Conservation (phyloP, 345 rosid genomes). For the Geranium brycei region DNA sequence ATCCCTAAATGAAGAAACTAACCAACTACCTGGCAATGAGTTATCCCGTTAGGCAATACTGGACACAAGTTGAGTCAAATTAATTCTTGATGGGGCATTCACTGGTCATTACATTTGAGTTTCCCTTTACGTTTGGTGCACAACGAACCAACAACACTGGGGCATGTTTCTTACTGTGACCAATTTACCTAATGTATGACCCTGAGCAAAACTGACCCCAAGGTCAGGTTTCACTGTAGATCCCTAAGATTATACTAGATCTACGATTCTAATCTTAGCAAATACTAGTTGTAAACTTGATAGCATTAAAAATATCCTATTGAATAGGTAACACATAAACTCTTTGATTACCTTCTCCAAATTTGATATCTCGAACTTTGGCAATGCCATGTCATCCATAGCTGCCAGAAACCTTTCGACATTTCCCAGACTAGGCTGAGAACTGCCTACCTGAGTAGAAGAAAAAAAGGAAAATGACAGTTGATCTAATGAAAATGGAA, state of each 20-base stretch:
- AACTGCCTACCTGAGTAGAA: slow-evolving; percentile 25
- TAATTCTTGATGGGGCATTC: background rate
- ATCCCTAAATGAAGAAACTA: background rate
- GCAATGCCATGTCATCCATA: slow-evolving; percentile 61
- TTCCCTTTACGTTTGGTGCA: background rate
- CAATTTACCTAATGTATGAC: background rate
- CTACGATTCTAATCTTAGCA: background rate
- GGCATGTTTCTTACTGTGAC: background rate
- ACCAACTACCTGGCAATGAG: background rate
- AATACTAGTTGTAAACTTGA: background rate
- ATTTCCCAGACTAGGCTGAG: slow-evolving; percentile 7
- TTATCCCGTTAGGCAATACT: background rate
- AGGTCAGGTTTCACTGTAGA: background rate
- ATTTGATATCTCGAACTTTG: slow-evolving; percentile 48
- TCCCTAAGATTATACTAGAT: slow-evolving; percentile 2
- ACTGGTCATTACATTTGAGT: background rate
- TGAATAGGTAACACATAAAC: background rate
- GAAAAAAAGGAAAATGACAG: slow-evolving; percentile 3
- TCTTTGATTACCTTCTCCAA: slow-evolving; percentile 35
- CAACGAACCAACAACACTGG: background rate
- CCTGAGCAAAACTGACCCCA: background rate
- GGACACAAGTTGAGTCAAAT: background rate
- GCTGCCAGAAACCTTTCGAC: slow-evolving; percentile 36
- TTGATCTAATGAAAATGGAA: background rate
- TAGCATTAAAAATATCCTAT: background rate